Conservation (phyloP, 2,329 filamentous ascomycete genomes). For the Clarireedia paspali region DNA sequence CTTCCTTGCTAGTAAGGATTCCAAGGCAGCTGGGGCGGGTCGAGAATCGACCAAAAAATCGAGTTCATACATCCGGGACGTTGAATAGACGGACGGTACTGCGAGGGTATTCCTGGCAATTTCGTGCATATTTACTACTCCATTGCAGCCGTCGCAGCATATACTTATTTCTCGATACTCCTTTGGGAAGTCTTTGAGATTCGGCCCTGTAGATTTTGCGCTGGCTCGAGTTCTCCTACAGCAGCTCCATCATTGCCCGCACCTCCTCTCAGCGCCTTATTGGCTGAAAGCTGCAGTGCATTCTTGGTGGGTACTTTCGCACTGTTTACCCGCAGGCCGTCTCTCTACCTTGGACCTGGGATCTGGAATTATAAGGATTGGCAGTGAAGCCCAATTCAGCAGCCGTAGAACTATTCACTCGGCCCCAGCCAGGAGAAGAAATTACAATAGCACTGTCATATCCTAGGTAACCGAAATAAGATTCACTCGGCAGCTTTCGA, state of each 20-base stretch:
- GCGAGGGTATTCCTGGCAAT: slow-evolving; percentile 8
- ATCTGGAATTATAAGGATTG: too few relatives aligned
- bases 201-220: neutral
- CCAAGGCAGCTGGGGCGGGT: slow-evolving; percentile 5
- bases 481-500: too few relatives aligned
- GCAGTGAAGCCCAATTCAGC: too few relatives aligned
- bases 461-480: too few relatives aligned
- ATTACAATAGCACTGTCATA: too few relatives aligned
- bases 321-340: too few relatives aligned
- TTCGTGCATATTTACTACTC: slow-evolving; percentile 8
- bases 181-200: neutral
- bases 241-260: neutral
- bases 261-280: neutral
- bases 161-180: slow-evolving; percentile 3
- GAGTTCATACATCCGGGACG: slow-evolving; percentile 3
- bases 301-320: neutral
- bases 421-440: too few relatives aligned
- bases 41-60: slow-evolving; percentile 1
- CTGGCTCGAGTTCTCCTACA: neutral
- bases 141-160: slow-evolving; percentile 8
- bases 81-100: slow-evolving; percentile 9
- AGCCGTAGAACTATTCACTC: too few relatives aligned
- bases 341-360: too few relatives aligned
- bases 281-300: neutral
- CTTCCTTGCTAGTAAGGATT: slow-evolving; percentile 8